A percentile compares a stretch with the other conserved stretches of the same genome.
phyloP scores from a whole-genome alignment of 1,284 basidiomycete genomes.

The Boletus sp. region DNA sequence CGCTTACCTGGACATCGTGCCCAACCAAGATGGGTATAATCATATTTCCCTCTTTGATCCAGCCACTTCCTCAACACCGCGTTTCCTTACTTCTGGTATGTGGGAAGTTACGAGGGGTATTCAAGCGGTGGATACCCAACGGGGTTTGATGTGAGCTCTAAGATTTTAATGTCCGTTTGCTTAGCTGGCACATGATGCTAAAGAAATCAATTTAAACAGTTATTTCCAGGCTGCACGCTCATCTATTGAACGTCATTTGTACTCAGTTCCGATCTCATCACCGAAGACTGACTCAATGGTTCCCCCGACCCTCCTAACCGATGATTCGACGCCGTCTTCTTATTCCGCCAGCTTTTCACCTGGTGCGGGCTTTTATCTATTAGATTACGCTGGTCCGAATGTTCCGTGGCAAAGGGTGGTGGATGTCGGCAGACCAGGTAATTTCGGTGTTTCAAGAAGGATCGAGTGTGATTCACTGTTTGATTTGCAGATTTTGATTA shows the following conservation, averaged over 20 bases:
- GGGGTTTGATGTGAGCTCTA: constrained; percentile 63
- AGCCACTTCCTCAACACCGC: constrained; percentile 60
- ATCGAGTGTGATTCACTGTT: constrained; percentile 7
- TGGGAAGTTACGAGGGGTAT: constrained; percentile 88
- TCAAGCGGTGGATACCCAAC: constrained; percentile 64
- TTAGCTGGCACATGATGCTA: constrained; percentile 12
- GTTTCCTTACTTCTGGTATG: constrained; percentile 79
- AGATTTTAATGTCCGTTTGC: constrained; percentile 27
- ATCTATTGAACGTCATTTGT: constrained; percentile 82
- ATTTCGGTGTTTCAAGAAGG: constrained; percentile 22
- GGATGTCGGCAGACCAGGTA: constrained; percentile 58
- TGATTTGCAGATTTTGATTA: constrained; percentile 49
- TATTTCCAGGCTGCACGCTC: constrained; percentile 89
- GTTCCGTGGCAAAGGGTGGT: constrained; percentile 86
- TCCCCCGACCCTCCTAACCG: constrained; percentile 62
- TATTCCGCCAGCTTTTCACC: constrained; percentile 79
- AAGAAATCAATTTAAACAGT: constrained; percentile 39
- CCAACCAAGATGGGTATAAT: constrained; percentile 75
- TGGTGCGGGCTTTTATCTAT: constrained; percentile 77
- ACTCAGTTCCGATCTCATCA: constrained; percentile 65
- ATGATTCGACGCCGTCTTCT: constrained; percentile 56
- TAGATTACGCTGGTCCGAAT: constrained; percentile 77
- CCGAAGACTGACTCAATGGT: constrained; percentile 25
- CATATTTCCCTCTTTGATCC: constrained; percentile 89
- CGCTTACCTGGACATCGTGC: constrained; percentile 87